phyloP scores from a whole-genome alignment of 2,329 filamentous ascomycete genomes.

The Neopestalotiopsis clavispora region DNA sequence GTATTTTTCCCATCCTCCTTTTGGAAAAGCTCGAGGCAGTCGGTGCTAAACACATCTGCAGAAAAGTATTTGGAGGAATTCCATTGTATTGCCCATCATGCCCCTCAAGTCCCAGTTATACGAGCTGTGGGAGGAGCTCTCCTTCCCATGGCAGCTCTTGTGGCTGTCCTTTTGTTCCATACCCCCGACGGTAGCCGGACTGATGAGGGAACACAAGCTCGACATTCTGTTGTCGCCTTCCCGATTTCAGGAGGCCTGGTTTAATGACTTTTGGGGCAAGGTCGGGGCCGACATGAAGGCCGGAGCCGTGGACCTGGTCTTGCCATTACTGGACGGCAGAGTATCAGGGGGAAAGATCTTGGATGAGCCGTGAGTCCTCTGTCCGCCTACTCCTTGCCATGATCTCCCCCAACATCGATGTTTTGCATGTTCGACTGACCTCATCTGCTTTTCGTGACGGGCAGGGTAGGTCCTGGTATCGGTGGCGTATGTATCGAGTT shows the following conservation, averaged over 20 bases:
- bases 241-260: conserved; percentile 57
- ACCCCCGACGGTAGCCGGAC: conserved; percentile 51
- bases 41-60: too few relatives aligned
- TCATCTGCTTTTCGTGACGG: background rate
- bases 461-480: conserved; percentile 41
- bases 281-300: conserved; percentile 56
- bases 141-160: conserved; percentile 12
- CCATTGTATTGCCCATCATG: background rate
- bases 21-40: too few relatives aligned
- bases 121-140: background rate
- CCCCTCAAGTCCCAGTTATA: background rate
- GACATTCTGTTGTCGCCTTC: conserved; percentile 45
- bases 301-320: conserved; percentile 46
- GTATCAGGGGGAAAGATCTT: conserved; percentile 42
- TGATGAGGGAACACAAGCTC: conserved; percentile 42
- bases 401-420: too few relatives aligned
- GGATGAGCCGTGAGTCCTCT: conserved; percentile 28
- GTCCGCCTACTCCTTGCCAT: background rate
- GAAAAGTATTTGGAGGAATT: too few relatives aligned
- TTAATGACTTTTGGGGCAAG: conserved; percentile 63
- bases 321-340: conserved; percentile 60
- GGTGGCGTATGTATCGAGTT: conserved; percentile 64
- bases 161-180: conserved; percentile 42
- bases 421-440: too few relatives aligned
- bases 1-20: too few relatives aligned